Base-by-base conservation (phyloP, 2,329 filamentous ascomycete species). In the Lachnellula arida region DNA sequence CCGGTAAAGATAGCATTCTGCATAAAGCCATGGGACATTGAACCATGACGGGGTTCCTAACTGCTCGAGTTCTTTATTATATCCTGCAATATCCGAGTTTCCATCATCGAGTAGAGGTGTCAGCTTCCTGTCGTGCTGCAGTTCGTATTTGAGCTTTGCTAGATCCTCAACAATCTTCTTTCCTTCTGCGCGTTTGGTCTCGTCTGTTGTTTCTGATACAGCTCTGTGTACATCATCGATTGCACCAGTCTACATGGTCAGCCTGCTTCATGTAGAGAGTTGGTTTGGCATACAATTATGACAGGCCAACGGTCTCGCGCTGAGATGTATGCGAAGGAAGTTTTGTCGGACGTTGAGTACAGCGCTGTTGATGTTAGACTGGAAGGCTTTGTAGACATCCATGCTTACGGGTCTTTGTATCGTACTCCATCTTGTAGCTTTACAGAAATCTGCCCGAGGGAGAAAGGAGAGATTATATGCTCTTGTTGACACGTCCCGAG, bases 1-100 rank as follows among this genome's bases (percentile, higher is more conserved):
- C 85, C 88, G 80, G 76, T 93, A 97, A 56, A 99, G 81, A 72
- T 97, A 97, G 77, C 94, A 97, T 76, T 99, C 94, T 25, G 87
- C 78, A 73, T 84, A 99, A 1, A 99, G 80, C 94, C 94, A 99
- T 5, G 91, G 82, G 5, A 87, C 84, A 60, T 87, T 81, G 69
- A 93, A 87, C 94, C 94, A 99, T 47, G 81, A 85, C 0, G 88
- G 84, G 47, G 80, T 82, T 44, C 86, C 88, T 19, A 91, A 80
- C 62, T 86, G 79, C 63, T 87, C 81, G 5, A 99, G 76, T 73
- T 97, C 92, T 62, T 85, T 78, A 75, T 99, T 99, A 76, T 97
- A 99, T 42, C 81, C 78, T 14, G 80, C 80, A 32, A 97, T 82
- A 65, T 97, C 69, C 39, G 61, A 54, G 14, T 64, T 51, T 25